Base-by-base conservation (phyloP, 805 yeast species). In the Brettanomyces anomalus region DNA sequence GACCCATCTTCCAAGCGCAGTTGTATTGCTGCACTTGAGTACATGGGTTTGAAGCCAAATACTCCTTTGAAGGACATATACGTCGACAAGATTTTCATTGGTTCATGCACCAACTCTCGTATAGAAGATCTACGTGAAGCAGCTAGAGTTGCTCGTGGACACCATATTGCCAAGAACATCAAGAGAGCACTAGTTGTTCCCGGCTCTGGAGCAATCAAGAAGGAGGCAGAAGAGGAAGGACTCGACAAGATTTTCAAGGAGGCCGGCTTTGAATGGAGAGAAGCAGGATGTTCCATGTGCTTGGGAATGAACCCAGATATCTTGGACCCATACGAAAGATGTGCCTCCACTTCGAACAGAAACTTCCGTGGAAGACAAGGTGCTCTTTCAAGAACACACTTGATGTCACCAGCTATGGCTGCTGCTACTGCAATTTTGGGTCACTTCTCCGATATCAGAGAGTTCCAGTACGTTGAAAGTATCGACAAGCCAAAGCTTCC, bases 261-360 rank as follows among this genome's bases (percentile, higher is more conserved):
- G 40, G 97, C 98, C 41, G 97, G 96, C 17, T 93, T 93, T 60
- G 90, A 85, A 55, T 93, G 98, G 98, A 83, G 98, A 72, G 98
- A 93, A 70, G 97, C 98, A 51, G 98, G 98, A 48, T 93, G 98
- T 70, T 90, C 97, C 35, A 93, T 93, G 98, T 93, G 98, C 71
- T 76, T 93, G 42, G 98, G 98, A 66, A 93, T 93, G 98, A 93
- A 93, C 70, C 97, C 97, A 36, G 98, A 93, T 70, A 90, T 93
- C 55, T 76, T 93, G 60, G 76, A 80, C 48, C 98, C 98, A 34
- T 78, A 84, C 59, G 98, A 93, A 67, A 81, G 98, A 69, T 93
- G 98, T 71, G 98, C 98, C 7, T 89, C 97, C 13, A 93, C 98
- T 16, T 90, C 97, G 18, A 93, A 93, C 75, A 84, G 98, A 76